Evolutionary conservation across 1,139 yeast genomes (phyloP), one percentile per base, ranked within the genome.

Genomic region (Candida sp.): DNA sequence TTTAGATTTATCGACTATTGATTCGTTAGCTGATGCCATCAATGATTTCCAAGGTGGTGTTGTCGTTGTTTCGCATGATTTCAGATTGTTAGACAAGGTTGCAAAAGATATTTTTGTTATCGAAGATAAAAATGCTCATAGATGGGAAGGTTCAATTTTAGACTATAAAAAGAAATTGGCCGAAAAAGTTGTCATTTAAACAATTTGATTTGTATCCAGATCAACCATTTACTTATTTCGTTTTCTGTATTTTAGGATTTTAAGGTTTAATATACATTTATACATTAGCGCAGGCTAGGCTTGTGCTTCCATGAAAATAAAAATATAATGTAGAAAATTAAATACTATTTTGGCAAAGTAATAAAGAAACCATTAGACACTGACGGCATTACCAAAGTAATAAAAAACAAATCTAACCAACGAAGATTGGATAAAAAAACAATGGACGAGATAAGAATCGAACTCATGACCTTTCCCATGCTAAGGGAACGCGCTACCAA

Each of bases 61-160:
- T 46, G 96, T 90, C 53, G 96, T 93, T 49, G 99, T 93, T 53
- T 90, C 98, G 49, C 99, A 93, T 81, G 99, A 93, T 77, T 93
- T 95, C 93, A 86, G 99, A 75, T 81, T 93, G 62, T 81, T 93
- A 68, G 97, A 93, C 69, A 91, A 90, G 75, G 89, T 95, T 64
- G 99, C 99, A 48, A 88, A 93, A 75, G 98, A 93, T 61, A 93
- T 93, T 66, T 91, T 78, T 60, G 99, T 93, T 52, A 95, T 95
- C 63, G 97, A 93, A 75, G 72, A 91, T 76, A 87, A 85, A 75
- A 87, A 93, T 40, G 96, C 97, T 48, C 89, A 97, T 48, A 83
- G 88, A 79, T 93, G 99, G 99, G 87, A 93, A 53, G 96, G 96
- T 57, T 63, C 85, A 42, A 93, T 93, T 64, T 77, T 89, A 69